Evolutionary conservation across 2,329 filamentous ascomycete species (phyloP).

Genomic region (Fusarium neocosmosporiellum): DNA sequence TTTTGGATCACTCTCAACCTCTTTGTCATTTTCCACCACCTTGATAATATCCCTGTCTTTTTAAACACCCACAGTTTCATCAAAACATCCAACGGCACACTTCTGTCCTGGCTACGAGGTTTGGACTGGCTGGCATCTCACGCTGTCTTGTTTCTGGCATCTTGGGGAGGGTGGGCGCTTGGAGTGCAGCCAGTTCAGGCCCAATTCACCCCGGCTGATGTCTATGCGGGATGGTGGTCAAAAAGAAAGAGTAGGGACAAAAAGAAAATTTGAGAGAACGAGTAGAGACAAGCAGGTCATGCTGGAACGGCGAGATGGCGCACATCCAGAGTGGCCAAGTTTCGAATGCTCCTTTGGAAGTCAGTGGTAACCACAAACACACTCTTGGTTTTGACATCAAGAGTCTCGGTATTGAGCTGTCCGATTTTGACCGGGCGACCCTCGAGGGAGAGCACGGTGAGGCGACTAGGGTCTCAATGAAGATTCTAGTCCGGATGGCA

Average conservation of each 20-base stretch:
- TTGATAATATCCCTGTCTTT: constrained; percentile 48
- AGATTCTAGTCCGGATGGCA: constrained; percentile 30
- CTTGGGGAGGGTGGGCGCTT: neutral
- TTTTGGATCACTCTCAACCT: constrained; percentile 46
- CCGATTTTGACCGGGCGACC: constrained; percentile 8
- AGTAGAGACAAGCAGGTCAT: no score
- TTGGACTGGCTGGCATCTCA: constrained; percentile 10
- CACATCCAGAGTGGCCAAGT: constrained; percentile 9
- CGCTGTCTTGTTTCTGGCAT: neutral
- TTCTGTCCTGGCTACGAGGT: neutral
- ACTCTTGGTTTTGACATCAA: neutral
- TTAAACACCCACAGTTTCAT: constrained; percentile 11
- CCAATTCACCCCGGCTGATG: constrained; percentile 13
- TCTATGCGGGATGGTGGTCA: neutral
- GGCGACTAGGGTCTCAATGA: constrained; percentile 18
- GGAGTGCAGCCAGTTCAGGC: neutral
- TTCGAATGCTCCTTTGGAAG: neutral
- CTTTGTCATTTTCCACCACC: constrained; percentile 41
- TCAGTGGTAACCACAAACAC: neutral
- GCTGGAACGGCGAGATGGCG: neutral
- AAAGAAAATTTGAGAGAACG: no score
- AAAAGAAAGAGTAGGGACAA: fast-evolving
- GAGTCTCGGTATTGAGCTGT: constrained; percentile 8
- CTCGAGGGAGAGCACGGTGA: constrained; percentile 23
- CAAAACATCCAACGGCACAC: fast-evolving